A percentile compares a stretch with the other conserved stretches of the same genome.
phyloP scores from a whole-genome alignment of 2,329 filamentous ascomycete genomes.

The Phialophora tarda region DNA sequence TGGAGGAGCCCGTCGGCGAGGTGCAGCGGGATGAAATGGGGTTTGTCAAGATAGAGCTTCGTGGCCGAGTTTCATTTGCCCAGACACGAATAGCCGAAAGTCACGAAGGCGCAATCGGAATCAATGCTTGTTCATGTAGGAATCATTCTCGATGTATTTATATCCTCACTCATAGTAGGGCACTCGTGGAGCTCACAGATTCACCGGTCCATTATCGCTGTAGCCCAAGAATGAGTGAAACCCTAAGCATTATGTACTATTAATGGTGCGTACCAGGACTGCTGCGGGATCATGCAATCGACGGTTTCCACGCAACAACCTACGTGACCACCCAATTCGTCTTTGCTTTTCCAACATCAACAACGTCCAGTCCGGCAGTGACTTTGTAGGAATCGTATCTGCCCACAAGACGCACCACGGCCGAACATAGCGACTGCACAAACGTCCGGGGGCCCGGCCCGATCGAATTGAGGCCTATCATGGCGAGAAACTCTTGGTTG shows the following conservation, averaged over 20 bases:
- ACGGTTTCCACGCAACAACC: not conserved
- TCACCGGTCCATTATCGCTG: not conserved
- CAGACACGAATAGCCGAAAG: not conserved
- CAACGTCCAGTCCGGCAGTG: slow-evolving; percentile 3
- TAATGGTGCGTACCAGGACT: not conserved
- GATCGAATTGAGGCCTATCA: slow-evolving; percentile 6
- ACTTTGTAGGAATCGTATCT: slow-evolving; percentile 2
- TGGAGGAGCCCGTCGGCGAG: slow-evolving; percentile 12
- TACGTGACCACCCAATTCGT: slow-evolving; percentile 5
- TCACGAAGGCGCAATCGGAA: not conserved
- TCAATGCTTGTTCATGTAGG: not conserved
- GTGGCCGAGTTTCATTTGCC: slow-evolving; percentile 23
- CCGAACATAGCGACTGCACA: slow-evolving; percentile 7
- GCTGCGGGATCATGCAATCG: not conserved
- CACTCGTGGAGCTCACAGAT: not conserved
- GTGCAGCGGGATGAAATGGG: not conserved
- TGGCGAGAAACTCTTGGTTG: slow-evolving; percentile 1
- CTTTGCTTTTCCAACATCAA: slow-evolving; percentile 1
- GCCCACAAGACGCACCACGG: not conserved
- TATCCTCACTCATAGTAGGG: not conserved
- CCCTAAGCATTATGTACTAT: slow-evolving; percentile 1
- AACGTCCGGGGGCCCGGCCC: not conserved
- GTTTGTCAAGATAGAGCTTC: not conserved
- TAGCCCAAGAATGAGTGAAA: not conserved
- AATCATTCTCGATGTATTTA: not conserved